Conservation (phyloP, 805 yeast species). For the Ogataea paradorogensis region DNA sequence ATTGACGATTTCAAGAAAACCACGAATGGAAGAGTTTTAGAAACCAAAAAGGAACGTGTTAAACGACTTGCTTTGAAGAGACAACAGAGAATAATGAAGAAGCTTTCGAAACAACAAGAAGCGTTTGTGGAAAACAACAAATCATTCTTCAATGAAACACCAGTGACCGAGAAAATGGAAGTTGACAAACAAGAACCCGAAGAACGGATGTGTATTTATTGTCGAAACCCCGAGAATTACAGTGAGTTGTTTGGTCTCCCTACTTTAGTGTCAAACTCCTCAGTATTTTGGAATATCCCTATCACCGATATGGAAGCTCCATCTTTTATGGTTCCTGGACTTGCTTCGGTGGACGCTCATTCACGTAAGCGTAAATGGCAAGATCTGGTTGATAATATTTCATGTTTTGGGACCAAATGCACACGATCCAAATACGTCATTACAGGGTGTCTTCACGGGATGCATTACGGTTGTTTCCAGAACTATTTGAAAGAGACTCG, state of each 20-base stretch:
- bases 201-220: slow-evolving; percentile 48
- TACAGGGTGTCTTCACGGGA: slow-evolving; percentile 51
- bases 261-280: slow-evolving; percentile 43
- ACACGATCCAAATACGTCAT: slow-evolving; percentile 32
- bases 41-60: slow-evolving; percentile 53
- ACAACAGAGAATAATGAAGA: slow-evolving; percentile 58
- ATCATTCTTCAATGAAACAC: slow-evolving; percentile 20
- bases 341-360: slow-evolving; percentile 7
- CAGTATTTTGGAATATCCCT: slow-evolving; percentile 50
- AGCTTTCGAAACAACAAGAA: slow-evolving; percentile 54
- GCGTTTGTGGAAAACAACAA: slow-evolving; percentile 42
- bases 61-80: slow-evolving; percentile 60
- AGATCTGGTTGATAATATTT: slow-evolving; percentile 26
- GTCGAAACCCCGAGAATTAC: slow-evolving; percentile 50
- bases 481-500: slow-evolving; percentile 29
- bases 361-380: slow-evolving; percentile 16
- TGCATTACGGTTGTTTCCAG: slow-evolving; percentile 46
- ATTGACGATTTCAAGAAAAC: slow-evolving; percentile 48
- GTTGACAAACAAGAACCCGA: slow-evolving; percentile 21
- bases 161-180: slow-evolving; percentile 13
- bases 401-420: slow-evolving; percentile 31
- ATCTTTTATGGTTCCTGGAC: slow-evolving; percentile 23
- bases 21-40: slow-evolving; percentile 41
- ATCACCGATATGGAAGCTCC: slow-evolving; percentile 30
- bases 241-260: slow-evolving; percentile 59